Evolutionary conservation across 1,284 basidiomycete genomes (phyloP).

Genomic region (Bondarzewia mesenterica): DNA sequence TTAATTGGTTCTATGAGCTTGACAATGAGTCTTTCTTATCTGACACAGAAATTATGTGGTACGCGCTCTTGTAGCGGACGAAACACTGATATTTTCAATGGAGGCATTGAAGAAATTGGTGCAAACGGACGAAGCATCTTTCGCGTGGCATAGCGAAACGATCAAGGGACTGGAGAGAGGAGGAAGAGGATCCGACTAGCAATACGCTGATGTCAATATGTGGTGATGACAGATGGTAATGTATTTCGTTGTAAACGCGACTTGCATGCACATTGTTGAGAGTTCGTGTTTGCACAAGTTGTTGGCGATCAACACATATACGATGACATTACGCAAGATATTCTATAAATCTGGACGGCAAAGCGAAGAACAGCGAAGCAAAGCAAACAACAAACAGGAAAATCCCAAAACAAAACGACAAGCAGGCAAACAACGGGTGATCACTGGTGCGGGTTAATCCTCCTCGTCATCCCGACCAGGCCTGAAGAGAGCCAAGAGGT

Average conservation of each 20-base stretch:
- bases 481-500: constrained; percentile 74
- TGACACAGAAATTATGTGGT: constrained; percentile 37
- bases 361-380: neutral
- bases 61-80: constrained; percentile 32
- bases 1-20: constrained; percentile 2
- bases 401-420: neutral
- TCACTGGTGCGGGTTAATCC: too few relatives aligned
- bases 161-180: constrained; percentile 19
- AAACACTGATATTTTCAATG: constrained; percentile 29
- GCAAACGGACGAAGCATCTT: constrained; percentile 31
- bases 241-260: too few relatives aligned
- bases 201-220: too few relatives aligned
- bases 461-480: constrained; percentile 48
- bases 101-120: constrained; percentile 28
- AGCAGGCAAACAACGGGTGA: too few relatives aligned
- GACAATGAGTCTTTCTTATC: neutral
- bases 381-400: neutral
- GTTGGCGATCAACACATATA: too few relatives aligned
- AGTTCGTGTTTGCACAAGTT: too few relatives aligned
- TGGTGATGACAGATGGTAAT: too few relatives aligned
- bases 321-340: too few relatives aligned
- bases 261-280: too few relatives aligned
- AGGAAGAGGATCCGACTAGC: too few relatives aligned
- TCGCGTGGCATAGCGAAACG: constrained; percentile 31
- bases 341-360: too few relatives aligned